phyloP scores from a whole-genome alignment of 345 rosid genomes.

The Rhodamnia rubescens region DNA sequence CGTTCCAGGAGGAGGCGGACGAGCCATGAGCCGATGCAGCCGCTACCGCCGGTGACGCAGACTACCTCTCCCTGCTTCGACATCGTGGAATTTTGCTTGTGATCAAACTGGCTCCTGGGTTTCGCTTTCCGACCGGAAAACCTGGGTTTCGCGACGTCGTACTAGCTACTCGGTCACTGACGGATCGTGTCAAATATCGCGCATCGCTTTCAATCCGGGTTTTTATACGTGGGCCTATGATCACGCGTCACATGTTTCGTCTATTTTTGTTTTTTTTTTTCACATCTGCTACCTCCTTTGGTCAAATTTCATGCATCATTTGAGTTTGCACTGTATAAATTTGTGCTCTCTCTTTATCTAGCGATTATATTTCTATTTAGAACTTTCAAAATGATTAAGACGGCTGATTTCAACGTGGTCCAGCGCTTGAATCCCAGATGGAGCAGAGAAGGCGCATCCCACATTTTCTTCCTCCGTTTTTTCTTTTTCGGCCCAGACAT shows the following conservation, averaged over 20 bases:
- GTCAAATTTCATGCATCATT: too few relatives aligned
- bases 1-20: slow-evolving; percentile 70
- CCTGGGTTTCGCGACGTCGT: too few relatives aligned
- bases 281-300: too few relatives aligned
- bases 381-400: neutral
- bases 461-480: neutral
- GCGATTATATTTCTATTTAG: too few relatives aligned
- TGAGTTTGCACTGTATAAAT: too few relatives aligned
- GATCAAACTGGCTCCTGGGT: neutral
- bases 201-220: neutral
- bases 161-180: too few relatives aligned
- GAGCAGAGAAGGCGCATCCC: neutral
- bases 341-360: too few relatives aligned
- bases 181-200: neutral
- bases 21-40: slow-evolving; percentile 85
- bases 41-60: slow-evolving; percentile 94
- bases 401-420: neutral
- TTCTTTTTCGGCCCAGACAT: neutral
- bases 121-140: too few relatives aligned
- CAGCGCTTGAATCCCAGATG: neutral
- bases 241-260: too few relatives aligned
- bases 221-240: too few relatives aligned
- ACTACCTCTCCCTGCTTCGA: slow-evolving; percentile 32
- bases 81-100: slow-evolving; percentile 8
- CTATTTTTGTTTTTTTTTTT: too few relatives aligned